phyloP scores from a whole-genome alignment of 1,139 yeast species.

The Lodderomyces orthopsilosis region DNA sequence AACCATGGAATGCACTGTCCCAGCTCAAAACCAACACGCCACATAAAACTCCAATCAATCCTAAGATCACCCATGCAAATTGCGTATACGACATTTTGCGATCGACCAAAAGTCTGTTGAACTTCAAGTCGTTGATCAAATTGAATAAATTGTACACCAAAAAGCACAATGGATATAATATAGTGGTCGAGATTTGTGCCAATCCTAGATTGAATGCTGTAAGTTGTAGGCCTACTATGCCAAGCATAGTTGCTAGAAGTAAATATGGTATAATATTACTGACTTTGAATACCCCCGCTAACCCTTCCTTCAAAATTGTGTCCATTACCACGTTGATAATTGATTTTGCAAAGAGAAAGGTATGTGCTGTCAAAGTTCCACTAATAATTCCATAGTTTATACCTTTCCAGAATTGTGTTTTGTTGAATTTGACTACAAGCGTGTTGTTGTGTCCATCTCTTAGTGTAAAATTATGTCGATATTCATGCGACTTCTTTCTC shows the following conservation, averaged over 20 bases:
- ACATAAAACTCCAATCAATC: conserved; percentile 36
- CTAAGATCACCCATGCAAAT: conserved; percentile 36
- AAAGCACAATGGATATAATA: conserved; percentile 81
- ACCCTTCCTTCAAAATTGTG: conserved; percentile 31
- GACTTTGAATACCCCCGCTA: conserved; percentile 11
- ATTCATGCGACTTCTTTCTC: conserved; percentile 9
- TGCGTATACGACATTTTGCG: conserved; percentile 31
- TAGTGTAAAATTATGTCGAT: conserved; percentile 11
- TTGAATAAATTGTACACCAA: conserved; percentile 77
- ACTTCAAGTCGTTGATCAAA: conserved; percentile 70
- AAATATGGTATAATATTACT: conserved; percentile 39
- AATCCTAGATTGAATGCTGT: conserved; percentile 74
- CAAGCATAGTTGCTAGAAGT: conserved; percentile 57
- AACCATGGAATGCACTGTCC: conserved; percentile 37
- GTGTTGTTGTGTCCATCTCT: conserved; percentile 4
- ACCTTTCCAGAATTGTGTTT: conserved; percentile 44
- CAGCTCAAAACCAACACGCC: conserved; percentile 46
- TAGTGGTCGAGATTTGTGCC: conserved; percentile 68
- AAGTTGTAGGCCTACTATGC: conserved; percentile 71
- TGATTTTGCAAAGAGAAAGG: conserved; percentile 79
- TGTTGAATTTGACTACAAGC: conserved; percentile 10
- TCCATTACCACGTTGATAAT: conserved; percentile 65
- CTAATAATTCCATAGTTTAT: conserved; percentile 65
- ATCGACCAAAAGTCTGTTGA: conserved; percentile 31
- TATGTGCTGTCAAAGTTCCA: conserved; percentile 83